A percentile compares a stretch with the other conserved stretches of the same genome.
These are phyloP conservation scores for Wickerhamiella siamensis DNA, from an alignment of 805 yeast genomes.

Conservation along the genomic window DNA sequence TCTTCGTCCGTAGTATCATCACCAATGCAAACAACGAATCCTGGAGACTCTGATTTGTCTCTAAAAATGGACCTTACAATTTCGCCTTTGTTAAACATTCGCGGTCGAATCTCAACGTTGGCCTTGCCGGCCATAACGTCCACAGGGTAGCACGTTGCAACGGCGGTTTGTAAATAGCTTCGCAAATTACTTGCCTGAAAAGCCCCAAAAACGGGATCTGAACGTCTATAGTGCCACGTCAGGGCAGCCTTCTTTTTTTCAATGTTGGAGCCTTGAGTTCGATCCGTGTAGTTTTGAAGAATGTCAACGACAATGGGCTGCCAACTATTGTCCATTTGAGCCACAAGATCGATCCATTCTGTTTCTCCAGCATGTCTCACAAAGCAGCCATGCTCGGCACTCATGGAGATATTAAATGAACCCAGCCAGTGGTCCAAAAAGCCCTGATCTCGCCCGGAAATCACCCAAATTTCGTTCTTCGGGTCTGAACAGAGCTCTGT, in stretches of 20 bases:
- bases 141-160: conserved; percentile 56
- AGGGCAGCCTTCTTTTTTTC: conserved; percentile 86
- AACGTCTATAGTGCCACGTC: conserved; percentile 94
- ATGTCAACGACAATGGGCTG: conserved; percentile 65
- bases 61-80: conserved; percentile 70
- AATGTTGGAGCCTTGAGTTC: conserved; percentile 78
- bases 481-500: conserved; percentile 56
- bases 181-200: conserved; percentile 70
- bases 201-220: conserved; percentile 86
- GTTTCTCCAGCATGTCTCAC: conserved; percentile 51
- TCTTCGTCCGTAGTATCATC: conserved; percentile 97
- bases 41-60: conserved; percentile 40
- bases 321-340: conserved; percentile 84
- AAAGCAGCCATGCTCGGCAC: conserved; percentile 97
- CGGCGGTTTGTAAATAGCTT: conserved; percentile 43
- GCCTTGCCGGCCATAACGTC: conserved; percentile 98
- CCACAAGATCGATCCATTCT: conserved; percentile 76
- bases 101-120: conserved; percentile 92
- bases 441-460: conserved; percentile 86
- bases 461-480: conserved; percentile 80
- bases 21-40: conserved; percentile 79
- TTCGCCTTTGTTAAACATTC: conserved; percentile 90
- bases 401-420: conserved; percentile 52
- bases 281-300: conserved; percentile 61
- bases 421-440: conserved; percentile 88